phyloP scores from a whole-genome alignment of 1,139 yeast species.

The Citeromyces hawaiiensis region DNA sequence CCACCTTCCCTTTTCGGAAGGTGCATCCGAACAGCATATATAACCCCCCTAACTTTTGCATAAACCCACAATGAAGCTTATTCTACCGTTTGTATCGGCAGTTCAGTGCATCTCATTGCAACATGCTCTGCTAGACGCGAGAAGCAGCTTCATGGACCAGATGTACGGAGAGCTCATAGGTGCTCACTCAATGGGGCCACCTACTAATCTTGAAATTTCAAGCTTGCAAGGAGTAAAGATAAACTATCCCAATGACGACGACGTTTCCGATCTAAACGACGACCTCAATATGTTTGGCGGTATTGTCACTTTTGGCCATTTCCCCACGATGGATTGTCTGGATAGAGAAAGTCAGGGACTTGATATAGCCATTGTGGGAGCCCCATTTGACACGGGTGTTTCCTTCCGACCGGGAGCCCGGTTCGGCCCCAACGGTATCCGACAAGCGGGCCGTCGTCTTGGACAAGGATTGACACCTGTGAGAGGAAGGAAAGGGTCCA shows the following conservation, averaged over 20 bases:
- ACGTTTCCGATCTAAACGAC: slow-evolving; percentile 13
- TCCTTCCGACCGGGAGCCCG: slow-evolving; percentile 36
- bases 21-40: neutral
- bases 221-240: slow-evolving; percentile 10
- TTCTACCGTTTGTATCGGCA: neutral
- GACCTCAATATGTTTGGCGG: slow-evolving; percentile 22
- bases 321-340: slow-evolving; percentile 26
- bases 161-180: slow-evolving; percentile 16
- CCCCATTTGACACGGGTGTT: slow-evolving; percentile 38
- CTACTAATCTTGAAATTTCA: slow-evolving; percentile 5
- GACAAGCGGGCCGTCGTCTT: slow-evolving; percentile 26
- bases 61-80: neutral
- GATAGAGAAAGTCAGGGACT: slow-evolving; percentile 12
- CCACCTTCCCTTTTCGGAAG: neutral
- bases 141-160: slow-evolving; percentile 13
- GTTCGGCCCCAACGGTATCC: slow-evolving; percentile 34
- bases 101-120: neutral
- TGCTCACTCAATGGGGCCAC: slow-evolving; percentile 6
- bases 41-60: neutral
- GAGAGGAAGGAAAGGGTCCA: slow-evolving; percentile 18
- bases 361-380: slow-evolving; percentile 37
- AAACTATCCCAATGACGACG: slow-evolving; percentile 17
- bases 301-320: slow-evolving; percentile 30
- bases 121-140: neutral
- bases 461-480: slow-evolving; percentile 22